Percentiles rank a stretch among this genome's conserved stretches.
Evolutionary conservation across 1,284 basidiomycete species (phyloP).

Genomic region (Coniophora puteana): DNA sequence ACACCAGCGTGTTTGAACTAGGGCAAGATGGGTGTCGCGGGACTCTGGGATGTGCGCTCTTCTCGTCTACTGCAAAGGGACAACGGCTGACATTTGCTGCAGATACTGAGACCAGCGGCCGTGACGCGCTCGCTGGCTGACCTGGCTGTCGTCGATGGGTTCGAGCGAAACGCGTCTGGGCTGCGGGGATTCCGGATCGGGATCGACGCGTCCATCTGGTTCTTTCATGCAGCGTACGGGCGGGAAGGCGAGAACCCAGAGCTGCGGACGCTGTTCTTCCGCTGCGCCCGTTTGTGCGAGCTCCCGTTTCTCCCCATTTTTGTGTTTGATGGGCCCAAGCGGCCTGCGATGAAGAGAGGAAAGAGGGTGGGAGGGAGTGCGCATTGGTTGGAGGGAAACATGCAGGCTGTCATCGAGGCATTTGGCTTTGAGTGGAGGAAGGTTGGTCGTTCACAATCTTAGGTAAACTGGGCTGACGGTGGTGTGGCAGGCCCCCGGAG

Average conservation of each 20-base stretch:
- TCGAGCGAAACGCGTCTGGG: slow-evolving; percentile 54
- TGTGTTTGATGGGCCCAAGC: slow-evolving; percentile 89
- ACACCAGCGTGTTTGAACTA: too few relatives aligned
- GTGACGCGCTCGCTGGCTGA: slow-evolving; percentile 63
- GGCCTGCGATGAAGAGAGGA: slow-evolving; percentile 82
- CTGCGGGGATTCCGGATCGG: slow-evolving; percentile 68
- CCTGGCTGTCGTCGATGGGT: slow-evolving; percentile 66
- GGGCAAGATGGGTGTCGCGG: slow-evolving; percentile 42
- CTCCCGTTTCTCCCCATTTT: slow-evolving; percentile 86
- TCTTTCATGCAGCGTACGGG: slow-evolving; percentile 73
- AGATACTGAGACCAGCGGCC: slow-evolving; percentile 65
- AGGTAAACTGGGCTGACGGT: slow-evolving; percentile 1
- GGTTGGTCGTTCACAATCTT: slow-evolving; percentile 38
- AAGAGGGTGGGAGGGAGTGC: slow-evolving; percentile 61
- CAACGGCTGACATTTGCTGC: not conserved
- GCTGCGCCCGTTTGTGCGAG: slow-evolving; percentile 69
- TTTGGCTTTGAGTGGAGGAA: slow-evolving; percentile 88
- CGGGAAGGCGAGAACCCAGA: slow-evolving; percentile 78
- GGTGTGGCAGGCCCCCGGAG: slow-evolving; percentile 74
- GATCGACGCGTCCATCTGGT: slow-evolving; percentile 82
- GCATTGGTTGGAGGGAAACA: slow-evolving; percentile 62
- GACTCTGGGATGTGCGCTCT: slow-evolving; percentile 37
- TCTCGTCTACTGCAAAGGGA: not conserved
- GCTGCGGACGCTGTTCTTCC: slow-evolving; percentile 71
- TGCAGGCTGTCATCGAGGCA: slow-evolving; percentile 81